Evolutionary conservation across 129 eudicot species (phyloP).

Genomic region (Chrysanthemum lavandulifolium): DNA sequence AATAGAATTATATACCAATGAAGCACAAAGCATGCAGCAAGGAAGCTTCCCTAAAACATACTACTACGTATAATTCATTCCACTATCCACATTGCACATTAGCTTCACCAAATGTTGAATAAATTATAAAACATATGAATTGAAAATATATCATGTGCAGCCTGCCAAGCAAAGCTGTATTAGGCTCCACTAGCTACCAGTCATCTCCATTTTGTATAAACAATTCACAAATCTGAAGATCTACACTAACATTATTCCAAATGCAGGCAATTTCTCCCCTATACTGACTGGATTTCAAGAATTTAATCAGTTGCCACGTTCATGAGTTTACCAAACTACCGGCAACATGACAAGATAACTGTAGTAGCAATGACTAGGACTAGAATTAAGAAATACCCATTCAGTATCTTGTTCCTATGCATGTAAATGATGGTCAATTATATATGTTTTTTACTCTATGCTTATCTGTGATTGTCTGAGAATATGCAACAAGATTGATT

Average conservation of each 20-base stretch:
- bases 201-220: constrained; percentile 18
- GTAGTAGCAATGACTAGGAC: constrained; percentile 30
- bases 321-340: constrained; percentile 33
- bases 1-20: constrained; percentile 12
- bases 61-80: constrained; percentile 11
- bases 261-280: constrained; percentile 11
- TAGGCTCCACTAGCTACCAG: constrained; percentile 29
- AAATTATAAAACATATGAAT: neutral
- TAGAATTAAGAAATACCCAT: constrained; percentile 24
- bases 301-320: constrained; percentile 30
- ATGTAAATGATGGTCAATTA: constrained; percentile 28
- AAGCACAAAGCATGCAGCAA: constrained; percentile 22
- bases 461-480: constrained; percentile 34
- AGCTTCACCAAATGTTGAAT: constrained; percentile 9
- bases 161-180: constrained; percentile 36
- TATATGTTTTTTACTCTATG: constrained; percentile 22
- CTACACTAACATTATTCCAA: constrained; percentile 31
- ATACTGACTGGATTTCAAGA: constrained; percentile 29
- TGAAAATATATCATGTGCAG: constrained; percentile 34
- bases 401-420: constrained; percentile 27
- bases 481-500: constrained; percentile 27
- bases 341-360: constrained; percentile 38
- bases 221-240: constrained; percentile 24
- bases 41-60: constrained; percentile 28
- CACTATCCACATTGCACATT: constrained; percentile 16